Conservation (phyloP, 2,329 filamentous ascomycete genomes). For the Chaetomium sp. region DNA sequence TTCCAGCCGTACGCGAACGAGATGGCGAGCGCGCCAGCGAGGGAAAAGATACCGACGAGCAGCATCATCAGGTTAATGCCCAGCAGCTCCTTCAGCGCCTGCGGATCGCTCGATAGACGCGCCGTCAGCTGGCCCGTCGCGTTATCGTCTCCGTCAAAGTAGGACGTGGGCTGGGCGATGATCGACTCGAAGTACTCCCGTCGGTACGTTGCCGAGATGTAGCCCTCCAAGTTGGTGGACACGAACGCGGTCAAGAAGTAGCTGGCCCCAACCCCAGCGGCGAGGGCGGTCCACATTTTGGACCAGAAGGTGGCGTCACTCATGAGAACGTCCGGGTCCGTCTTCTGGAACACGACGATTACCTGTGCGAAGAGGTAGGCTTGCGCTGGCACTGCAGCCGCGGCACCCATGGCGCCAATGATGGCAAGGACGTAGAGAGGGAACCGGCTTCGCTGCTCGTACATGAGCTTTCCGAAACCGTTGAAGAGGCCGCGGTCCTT, state of each 20-base stretch:
- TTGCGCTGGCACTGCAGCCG: constrained; percentile 52
- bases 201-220: constrained; percentile 57
- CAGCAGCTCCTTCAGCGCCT: constrained; percentile 63
- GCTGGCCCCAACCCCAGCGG: constrained; percentile 52
- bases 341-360: constrained; percentile 52
- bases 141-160: constrained; percentile 63
- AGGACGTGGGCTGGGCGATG: constrained; percentile 60
- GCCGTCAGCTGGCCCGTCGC: constrained; percentile 63
- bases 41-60: constrained; percentile 63
- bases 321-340: constrained; percentile 36
- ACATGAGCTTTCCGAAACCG: constrained; percentile 60
- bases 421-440: constrained; percentile 54
- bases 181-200: constrained; percentile 63
- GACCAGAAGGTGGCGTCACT: constrained; percentile 58
- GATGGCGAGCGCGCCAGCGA: constrained; percentile 66
- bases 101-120: constrained; percentile 57
- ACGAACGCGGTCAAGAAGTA: constrained; percentile 55
- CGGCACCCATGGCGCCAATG: constrained; percentile 48
- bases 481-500: constrained; percentile 47
- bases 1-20: constrained; percentile 78
- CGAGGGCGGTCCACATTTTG: constrained; percentile 65
- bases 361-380: constrained; percentile 59
- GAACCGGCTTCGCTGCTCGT: constrained; percentile 57
- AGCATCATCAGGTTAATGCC: constrained; percentile 66
- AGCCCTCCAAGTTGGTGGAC: constrained; percentile 50